Percentiles rank a stretch among this genome's conserved stretches.
These are phyloP conservation scores for Turritis glabra DNA, from an alignment of 345 rosid genomes.

Conservation along the genomic window DNA sequence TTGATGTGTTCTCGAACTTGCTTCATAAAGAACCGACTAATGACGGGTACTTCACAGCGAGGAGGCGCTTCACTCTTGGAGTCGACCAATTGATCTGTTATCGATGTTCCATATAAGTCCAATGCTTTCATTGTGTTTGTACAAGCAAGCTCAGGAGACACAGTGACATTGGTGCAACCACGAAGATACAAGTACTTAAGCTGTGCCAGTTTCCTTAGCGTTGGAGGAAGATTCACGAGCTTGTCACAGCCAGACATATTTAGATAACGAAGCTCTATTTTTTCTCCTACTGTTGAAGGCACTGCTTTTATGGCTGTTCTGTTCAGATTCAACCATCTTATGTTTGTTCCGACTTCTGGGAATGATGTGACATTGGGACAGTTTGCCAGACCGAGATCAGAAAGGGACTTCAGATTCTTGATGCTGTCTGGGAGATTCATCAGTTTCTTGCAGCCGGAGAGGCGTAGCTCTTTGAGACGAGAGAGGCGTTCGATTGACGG, in stretches of 20 bases:
- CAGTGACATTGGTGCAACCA: conserved; percentile 26
- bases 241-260: conserved; percentile 23
- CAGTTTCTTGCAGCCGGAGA: conserved; percentile 33
- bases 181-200: conserved; percentile 35
- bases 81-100: not conserved
- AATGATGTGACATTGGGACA: conserved; percentile 29
- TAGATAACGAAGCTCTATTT: conserved; percentile 23
- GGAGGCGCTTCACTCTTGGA: conserved; percentile 9
- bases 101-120: conserved; percentile 35
- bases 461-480: conserved; percentile 21
- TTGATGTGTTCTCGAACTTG: conserved; percentile 29
- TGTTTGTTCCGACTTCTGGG: conserved; percentile 28
- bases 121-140: conserved; percentile 28
- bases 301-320: conserved; percentile 20
- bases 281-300: conserved; percentile 26
- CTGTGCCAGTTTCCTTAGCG: conserved; percentile 18
- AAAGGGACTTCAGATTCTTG: conserved; percentile 21
- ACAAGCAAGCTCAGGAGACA: conserved; percentile 26
- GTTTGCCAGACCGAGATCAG: conserved; percentile 21
- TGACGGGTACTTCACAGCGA: conserved; percentile 26
- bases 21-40: conserved; percentile 27
- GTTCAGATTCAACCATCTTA: conserved; percentile 31
- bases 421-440: conserved; percentile 31
- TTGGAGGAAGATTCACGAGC: conserved; percentile 25
- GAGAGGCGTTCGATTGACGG: conserved; percentile 27